Evolutionary conservation across 208 protist genomes (phyloP), one percentile per base, ranked within the genome.

Genomic region (Trichomonas vaginalis): DNA sequence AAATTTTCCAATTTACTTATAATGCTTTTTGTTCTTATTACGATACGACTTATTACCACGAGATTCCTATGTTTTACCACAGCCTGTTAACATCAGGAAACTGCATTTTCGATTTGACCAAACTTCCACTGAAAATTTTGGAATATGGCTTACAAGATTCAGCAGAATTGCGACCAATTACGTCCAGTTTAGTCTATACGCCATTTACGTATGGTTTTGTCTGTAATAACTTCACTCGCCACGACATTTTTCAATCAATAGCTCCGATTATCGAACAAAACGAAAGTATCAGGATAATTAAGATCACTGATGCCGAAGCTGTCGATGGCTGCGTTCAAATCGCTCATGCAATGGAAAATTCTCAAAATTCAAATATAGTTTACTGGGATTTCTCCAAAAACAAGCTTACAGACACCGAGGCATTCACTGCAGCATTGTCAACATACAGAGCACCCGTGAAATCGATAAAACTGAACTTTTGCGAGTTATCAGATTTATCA

Each of bases 1-100:
- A 92, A 51, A 48, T 39, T 17, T 92, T 92, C 17, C 86, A 92
- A 51, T 92, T 92, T 39, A 51, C 45, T n/a, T 92, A 92, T 92
- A 92, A 92, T 47, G 40, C 86, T 39, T 51, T 51, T 92, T 92
- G 86, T 32, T 92, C 86, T 35, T 92, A 51, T 92, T 92, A 39
- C 17, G 46, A 92, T n/a, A 27, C 17, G 17, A 51, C 45, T 35
- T 92, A 92, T 51, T 56, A 39, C 37, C 86, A 92, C n/a, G 86
- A 92, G 35, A 51, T 92, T 35, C 45, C 86, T 39, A 35, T 35
- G 12, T 92, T 42, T 51, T 92, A 48, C 27, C 86, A 92, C 15
- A 35, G 27, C 37, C 14, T 92, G 17, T n/a, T 92, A n/a, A 51
- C 27, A 14, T 48, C 45, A 35, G 86, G 86, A 35, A 92, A 35